Conservation (phyloP, 305 asterid genomes). For the Fraxinus platypoda region DNA sequence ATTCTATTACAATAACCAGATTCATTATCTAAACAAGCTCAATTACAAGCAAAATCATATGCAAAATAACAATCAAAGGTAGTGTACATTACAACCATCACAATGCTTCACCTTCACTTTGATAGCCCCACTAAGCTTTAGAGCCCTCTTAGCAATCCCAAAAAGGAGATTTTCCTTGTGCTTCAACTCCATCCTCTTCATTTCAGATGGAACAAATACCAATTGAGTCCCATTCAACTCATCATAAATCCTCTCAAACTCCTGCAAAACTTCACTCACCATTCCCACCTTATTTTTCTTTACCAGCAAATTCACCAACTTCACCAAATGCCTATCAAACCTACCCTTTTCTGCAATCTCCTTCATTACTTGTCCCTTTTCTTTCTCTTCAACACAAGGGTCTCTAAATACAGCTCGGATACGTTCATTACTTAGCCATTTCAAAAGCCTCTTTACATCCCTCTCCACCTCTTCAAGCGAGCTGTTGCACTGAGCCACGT, state of each 20-base stretch:
- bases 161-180: background rate
- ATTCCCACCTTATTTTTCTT: conserved; percentile 22
- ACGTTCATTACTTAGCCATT: conserved; percentile 11
- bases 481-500: conserved; percentile 16
- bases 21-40: background rate
- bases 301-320: conserved; percentile 21
- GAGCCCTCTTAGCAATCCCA: background rate
- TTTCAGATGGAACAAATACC: conserved; percentile 17
- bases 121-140: background rate
- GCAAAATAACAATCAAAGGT: background rate
- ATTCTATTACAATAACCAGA: background rate
- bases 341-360: conserved; percentile 24
- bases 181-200: background rate
- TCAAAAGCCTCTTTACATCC: conserved; percentile 27
- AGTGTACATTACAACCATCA: background rate
- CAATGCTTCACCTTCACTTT: background rate
- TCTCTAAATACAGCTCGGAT: conserved; percentile 3
- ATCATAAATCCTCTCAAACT: conserved; percentile 34
- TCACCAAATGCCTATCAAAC: conserved; percentile 27
- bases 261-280: conserved; percentile 24
- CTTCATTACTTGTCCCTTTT: conserved; percentile 19
- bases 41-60: background rate
- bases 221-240: conserved; percentile 29
- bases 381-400: conserved; percentile 21
- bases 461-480: conserved; percentile 21